A percentile compares a stretch with the other conserved stretches of the same genome.
These are phyloP conservation scores for Tolypocladium inflatum DNA, from an alignment of 2,329 filamentous ascomycete genomes.

Conservation along the genomic window DNA sequence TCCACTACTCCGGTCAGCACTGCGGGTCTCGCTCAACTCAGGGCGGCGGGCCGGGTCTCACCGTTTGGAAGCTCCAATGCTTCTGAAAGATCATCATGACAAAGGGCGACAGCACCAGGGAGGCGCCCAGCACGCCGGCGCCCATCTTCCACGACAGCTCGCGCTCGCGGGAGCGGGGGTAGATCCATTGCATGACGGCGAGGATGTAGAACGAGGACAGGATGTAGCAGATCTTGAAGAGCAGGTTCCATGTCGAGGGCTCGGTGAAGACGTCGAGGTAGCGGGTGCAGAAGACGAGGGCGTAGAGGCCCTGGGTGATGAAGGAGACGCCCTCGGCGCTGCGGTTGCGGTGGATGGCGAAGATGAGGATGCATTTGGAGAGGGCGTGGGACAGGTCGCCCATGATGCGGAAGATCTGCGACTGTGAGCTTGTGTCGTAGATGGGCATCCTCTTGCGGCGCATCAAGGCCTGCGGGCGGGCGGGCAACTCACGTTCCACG, in stretches of 20 bases:
- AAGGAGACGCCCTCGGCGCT: slow-evolving; percentile 88
- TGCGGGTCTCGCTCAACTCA: background rate
- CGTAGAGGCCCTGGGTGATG: slow-evolving; percentile 84
- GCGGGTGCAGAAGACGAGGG: slow-evolving; percentile 72
- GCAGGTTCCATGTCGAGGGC: slow-evolving; percentile 55
- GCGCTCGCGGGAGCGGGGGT: slow-evolving; percentile 76
- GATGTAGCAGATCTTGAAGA: slow-evolving; percentile 88
- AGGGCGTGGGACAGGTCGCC: slow-evolving; percentile 77
- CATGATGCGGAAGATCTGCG: slow-evolving; percentile 60
- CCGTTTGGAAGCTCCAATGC: slow-evolving; percentile 39
- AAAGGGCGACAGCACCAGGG: slow-evolving; percentile 60
- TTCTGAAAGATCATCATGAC: slow-evolving; percentile 58
- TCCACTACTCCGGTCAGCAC: slow-evolving; percentile 43
- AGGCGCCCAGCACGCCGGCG: slow-evolving; percentile 55
- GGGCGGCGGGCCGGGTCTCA: slow-evolving; percentile 15
- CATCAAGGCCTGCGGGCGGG: background rate
- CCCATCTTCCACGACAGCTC: slow-evolving; percentile 94
- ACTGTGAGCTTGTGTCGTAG: background rate
- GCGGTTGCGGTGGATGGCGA: slow-evolving; percentile 78
- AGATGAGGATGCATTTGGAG: slow-evolving; percentile 86
- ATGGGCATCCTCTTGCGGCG: too few species aligned
- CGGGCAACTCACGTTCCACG: slow-evolving; percentile 27
- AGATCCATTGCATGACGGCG: slow-evolving; percentile 77
- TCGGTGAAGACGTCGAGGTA: slow-evolving; percentile 74
- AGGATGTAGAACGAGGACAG: slow-evolving; percentile 77